phyloP scores from a whole-genome alignment of 2,329 filamentous ascomycete species.

The Aspergillus felis region DNA sequence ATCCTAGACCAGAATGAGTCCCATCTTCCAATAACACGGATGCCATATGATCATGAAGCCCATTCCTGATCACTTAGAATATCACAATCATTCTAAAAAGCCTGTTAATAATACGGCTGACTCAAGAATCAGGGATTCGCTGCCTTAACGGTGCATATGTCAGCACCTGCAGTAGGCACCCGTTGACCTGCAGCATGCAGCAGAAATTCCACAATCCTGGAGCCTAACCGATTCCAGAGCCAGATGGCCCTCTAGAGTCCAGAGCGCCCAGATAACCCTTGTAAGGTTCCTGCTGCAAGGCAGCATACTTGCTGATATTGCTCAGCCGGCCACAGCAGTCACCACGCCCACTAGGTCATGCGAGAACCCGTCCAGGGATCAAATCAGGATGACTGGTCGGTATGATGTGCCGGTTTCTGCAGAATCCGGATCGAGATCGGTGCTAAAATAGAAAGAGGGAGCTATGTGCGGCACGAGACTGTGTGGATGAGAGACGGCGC shows the following conservation, averaged over 20 bases:
- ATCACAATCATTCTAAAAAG: neutral
- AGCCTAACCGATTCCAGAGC: neutral
- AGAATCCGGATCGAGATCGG: neutral
- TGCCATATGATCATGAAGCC: neutral
- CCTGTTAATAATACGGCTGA: no score
- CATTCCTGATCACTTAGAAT: neutral
- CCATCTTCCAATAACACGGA: neutral
- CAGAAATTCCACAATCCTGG: neutral
- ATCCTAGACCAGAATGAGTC: neutral
- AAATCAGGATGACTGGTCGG: neutral
- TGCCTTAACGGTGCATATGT: neutral
- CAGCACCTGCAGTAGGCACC: neutral
- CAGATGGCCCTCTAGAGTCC: neutral
- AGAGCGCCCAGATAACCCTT: neutral
- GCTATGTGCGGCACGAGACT: neutral
- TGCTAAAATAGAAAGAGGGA: neutral
- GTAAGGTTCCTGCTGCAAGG: neutral
- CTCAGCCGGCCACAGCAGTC: neutral
- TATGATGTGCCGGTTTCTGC: neutral
- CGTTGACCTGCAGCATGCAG: neutral
- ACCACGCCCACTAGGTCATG: neutral
- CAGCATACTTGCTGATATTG: neutral
- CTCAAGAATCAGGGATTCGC: no score
- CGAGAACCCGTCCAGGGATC: neutral
- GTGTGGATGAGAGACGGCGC: neutral